Base-by-base conservation (phyloP, 2,329 filamentous ascomycete species). In the Fusarium chaquense region DNA sequence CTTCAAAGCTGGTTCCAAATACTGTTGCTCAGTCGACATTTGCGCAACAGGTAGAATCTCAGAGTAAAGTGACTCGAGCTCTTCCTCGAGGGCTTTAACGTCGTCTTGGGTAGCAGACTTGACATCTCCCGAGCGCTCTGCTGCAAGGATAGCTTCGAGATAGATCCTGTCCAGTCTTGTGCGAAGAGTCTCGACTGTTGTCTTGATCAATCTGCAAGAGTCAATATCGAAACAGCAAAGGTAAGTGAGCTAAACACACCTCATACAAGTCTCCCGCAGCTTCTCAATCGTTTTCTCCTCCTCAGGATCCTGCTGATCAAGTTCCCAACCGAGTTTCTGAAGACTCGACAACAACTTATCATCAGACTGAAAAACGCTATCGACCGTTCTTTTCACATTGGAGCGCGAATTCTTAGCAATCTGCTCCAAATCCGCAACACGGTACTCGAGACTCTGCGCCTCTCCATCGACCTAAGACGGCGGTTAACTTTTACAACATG, bases 1-100 rank as follows among this genome's bases (percentile, higher is more conserved):
- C 58, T 80, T 78, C 8, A 87, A 78, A 2, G 90, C 87, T 0
- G 90, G 90, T 62, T 88, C 85, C 7, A 91, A 82, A 69, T 90
- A 85, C 74, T 91, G 88, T 71, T 91, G 87, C 69, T 92, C 89
- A 1, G 90, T 84, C 0, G 90, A 88, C 87, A 93, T 93, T 66
- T 91, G 87, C 9, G 90, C 87, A 3, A 93, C 88, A 0, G 90
- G 87, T 1, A 90, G 80, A 41, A 93, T 89, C 74, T 93, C 91
- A 0, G 89, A 82, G 70, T 91, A 90, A 5, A 93, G 81, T 6
- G 89, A 91, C 69, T 92, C 89, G 1, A 93, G 81, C 73, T 93
- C 91, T 33, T 86, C 85, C 71, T 90, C 86, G 3, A 91, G 76
- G 5, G 84, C 82, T 16, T 79, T 80, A 12, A 85, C 82, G 50